Base-by-base conservation (phyloP, 23 red algal genomes). In the Porphyridium purpureum region DNA sequence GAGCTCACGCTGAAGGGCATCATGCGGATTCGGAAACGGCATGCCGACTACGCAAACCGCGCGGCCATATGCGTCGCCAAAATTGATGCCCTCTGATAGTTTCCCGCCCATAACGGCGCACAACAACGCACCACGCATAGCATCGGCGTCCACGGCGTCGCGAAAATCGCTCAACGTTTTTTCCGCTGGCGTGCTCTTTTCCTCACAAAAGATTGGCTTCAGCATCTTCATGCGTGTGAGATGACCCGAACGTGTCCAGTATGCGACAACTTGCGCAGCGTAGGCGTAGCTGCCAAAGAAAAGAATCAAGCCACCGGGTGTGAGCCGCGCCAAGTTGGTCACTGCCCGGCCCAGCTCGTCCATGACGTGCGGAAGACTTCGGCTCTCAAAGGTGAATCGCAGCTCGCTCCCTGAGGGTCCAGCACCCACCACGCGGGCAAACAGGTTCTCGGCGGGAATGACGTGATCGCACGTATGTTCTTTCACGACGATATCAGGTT, bases 41-140 rank as follows among this genome's bases (percentile, higher is more conserved):
- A 98, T 51, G 41, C 90, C 90, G 36, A 98, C 72, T 25, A 98
- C 47, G 19, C 71, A 35, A 9, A 98, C 75, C 24, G 67, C 53
- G n/a, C 90, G 70, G 24, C 80, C 90, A 32, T 81, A 30, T 3
- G 79, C 79, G 54, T 98, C 81, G n/a, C 64, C 55, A 75, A 98
- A 86, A 54, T 98, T 98, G 49, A 98, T 98, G 28, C 90, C 90
- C 49, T 98, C 90, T 6, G 80, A 86, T 7, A 98, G 50, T 40
- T 61, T 76, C 6, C 90, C 90, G 40, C 80, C 80, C 54, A 98
- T 64, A 4, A 98, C 73, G 24, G 90, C 80, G 23, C 36, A 50
- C 14, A 98, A 73, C 24, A 98, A 20, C 19, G 71, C 90, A 24
- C 78, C 77, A 17, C 27, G 59, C 31, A 34, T 46, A 6, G 21